Conservation (phyloP, 768 basidiomycete species). For the Boletus vinaceobasis region DNA sequence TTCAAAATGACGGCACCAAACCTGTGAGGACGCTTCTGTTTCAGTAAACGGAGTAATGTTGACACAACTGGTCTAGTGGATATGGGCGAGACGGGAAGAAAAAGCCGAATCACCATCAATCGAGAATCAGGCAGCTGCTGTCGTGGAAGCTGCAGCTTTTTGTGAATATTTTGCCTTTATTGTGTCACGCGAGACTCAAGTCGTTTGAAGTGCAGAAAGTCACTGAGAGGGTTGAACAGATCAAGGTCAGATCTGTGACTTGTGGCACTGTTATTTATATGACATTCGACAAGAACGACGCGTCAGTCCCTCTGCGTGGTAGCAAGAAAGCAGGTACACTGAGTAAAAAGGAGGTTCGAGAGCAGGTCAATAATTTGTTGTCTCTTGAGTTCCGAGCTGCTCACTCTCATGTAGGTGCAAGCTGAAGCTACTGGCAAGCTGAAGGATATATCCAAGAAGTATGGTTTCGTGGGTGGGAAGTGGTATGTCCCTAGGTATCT, state of each 20-base stretch:
- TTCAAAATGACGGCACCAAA: constrained; percentile 72
- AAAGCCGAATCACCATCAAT: neutral
- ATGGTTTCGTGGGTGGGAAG: constrained; percentile 61
- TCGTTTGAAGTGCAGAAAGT: constrained; percentile 49
- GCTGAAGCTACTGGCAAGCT: constrained; percentile 54
- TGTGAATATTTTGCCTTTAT: constrained; percentile 32
- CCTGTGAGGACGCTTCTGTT: constrained; percentile 46
- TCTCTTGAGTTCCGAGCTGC: neutral
- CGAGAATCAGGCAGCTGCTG: constrained; percentile 29
- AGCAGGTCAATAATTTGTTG: constrained; percentile 43
- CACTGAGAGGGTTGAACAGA: constrained; percentile 53
- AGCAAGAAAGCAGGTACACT: constrained; percentile 70
- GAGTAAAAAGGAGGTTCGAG: constrained; percentile 74
- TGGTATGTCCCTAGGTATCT: constrained; percentile 41
- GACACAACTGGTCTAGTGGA: constrained; percentile 47
- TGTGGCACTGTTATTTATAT: neutral
- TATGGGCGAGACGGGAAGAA: constrained; percentile 47
- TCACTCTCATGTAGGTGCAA: constrained; percentile 45
- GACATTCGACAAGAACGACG: constrained; percentile 48
- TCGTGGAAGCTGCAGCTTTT: constrained; percentile 42
- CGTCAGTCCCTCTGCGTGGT: constrained; percentile 59
- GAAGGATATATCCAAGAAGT: constrained; percentile 53
- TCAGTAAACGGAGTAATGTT: neutral
- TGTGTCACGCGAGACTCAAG: neutral
- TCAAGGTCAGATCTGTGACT: constrained; percentile 43